Conservation (phyloP, 2,329 filamentous ascomycete species). For the Neopestalotiopsis sp. region DNA sequence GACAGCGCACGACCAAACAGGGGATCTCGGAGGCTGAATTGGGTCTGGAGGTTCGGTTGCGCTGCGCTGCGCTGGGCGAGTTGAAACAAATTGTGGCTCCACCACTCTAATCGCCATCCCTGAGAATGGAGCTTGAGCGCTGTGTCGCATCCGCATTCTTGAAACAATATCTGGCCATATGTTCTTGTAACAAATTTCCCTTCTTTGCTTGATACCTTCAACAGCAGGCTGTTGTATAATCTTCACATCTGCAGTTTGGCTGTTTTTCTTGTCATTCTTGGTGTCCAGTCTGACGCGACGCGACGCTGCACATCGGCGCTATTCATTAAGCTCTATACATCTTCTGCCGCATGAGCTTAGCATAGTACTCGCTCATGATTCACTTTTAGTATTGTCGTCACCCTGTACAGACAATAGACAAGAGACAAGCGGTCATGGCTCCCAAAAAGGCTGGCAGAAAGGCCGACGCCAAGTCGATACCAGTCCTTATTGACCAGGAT, state of each 20-base stretch:
- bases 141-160: slow-evolving; percentile 13
- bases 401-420: background rate
- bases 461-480: slow-evolving; percentile 24
- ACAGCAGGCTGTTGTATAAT: slow-evolving; percentile 38
- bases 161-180: slow-evolving; percentile 24
- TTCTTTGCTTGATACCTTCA: slow-evolving; percentile 20
- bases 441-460: slow-evolving; percentile 32
- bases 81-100: slow-evolving; percentile 24
- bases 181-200: slow-evolving; percentile 16
- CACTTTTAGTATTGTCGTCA: background rate
- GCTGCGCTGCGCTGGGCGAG: background rate
- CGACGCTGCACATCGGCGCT: background rate
- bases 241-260: slow-evolving; percentile 13
- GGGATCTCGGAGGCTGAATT: background rate
- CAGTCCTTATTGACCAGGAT: slow-evolving; percentile 34
- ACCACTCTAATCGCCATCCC: background rate
- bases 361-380: background rate
- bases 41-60: background rate
- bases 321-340: background rate
- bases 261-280: background rate
- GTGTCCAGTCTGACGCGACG: background rate
- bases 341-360: background rate
- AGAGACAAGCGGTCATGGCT: slow-evolving; percentile 29
- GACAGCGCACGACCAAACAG: background rate
- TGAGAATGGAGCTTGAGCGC: slow-evolving; percentile 13